Conservation (phyloP, 2,329 filamentous ascomycete genomes). For the Scedosporium aurantiacum region DNA sequence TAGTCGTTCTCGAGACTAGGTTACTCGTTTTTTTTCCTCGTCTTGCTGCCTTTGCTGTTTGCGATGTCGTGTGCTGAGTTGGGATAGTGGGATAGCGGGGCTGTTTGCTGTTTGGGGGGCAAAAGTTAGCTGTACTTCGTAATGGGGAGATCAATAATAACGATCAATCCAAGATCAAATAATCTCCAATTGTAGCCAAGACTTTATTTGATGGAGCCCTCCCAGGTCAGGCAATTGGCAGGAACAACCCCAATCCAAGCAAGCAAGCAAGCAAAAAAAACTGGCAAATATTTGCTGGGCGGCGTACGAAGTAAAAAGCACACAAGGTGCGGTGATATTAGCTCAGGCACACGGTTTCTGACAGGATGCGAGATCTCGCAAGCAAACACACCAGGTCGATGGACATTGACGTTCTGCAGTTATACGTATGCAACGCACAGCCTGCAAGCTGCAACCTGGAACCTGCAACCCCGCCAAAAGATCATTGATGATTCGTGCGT, state of each 20-base stretch:
- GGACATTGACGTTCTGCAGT: neutral
- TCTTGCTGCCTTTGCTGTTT: neutral
- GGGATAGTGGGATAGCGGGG: neutral
- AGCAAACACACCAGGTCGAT: neutral
- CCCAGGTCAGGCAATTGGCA: slow-evolving; percentile 5
- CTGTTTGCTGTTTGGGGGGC: neutral
- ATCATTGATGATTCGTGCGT: too few relatives aligned
- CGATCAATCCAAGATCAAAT: too few relatives aligned
- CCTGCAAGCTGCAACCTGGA: too few relatives aligned
- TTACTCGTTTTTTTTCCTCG: neutral
- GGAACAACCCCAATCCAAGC: neutral
- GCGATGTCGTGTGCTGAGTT: neutral
- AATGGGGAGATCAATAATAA: too few relatives aligned
- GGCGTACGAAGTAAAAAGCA: neutral
- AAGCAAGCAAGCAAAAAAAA: neutral
- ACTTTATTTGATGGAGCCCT: neutral
- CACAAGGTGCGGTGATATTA: neutral
- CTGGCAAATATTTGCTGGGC: too few relatives aligned
- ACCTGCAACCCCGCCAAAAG: too few relatives aligned
- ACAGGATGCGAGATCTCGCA: neutral
- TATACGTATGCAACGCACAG: too few relatives aligned
- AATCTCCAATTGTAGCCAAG: neutral
- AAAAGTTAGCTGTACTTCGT: too few relatives aligned
- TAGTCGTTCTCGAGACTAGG: neutral
- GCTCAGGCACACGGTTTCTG: neutral